A percentile compares a stretch with the other conserved stretches of the same genome.
Evolutionary conservation across 2,329 filamentous ascomycete genomes (phyloP).

Genomic region (Fusarium subglutinans): DNA sequence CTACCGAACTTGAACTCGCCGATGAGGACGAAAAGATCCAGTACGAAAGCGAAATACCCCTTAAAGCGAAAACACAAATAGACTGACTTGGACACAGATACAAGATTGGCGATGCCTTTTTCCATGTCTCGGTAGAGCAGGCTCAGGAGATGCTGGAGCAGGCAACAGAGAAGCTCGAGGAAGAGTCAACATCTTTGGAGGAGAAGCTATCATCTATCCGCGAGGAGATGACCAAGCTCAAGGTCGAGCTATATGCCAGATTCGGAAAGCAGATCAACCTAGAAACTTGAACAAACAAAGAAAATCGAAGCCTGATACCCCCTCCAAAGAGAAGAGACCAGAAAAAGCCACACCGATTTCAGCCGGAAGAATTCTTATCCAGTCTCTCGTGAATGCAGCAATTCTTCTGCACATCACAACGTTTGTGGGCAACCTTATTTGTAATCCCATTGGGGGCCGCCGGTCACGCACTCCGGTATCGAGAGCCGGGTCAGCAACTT

Average conservation of each 20-base stretch:
- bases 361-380: conserved; percentile 38
- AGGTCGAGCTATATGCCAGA: conserved; percentile 90
- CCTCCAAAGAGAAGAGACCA: conserved; percentile 7
- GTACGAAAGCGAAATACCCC: conserved; percentile 61
- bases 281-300: conserved; percentile 70
- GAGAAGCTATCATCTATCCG: conserved; percentile 77
- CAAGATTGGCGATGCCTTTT: conserved; percentile 96
- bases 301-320: conserved; percentile 34
- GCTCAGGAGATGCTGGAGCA: conserved; percentile 85
- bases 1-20: conserved; percentile 88
- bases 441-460: conserved; percentile 27
- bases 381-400: conserved; percentile 14
- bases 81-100: conserved; percentile 67
- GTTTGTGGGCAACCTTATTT: conserved; percentile 17
- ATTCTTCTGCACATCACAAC: conserved; percentile 17
- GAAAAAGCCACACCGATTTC: conserved; percentile 8
- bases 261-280: conserved; percentile 98
- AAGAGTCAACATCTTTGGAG: conserved; percentile 79
- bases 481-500: conserved; percentile 14
- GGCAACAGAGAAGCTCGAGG: conserved; percentile 77
- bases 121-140: conserved; percentile 83
- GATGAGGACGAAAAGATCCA: conserved; percentile 95
- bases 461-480: conserved; percentile 27
- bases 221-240: conserved; percentile 89
- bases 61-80: not conserved